Evolutionary conservation across 1,139 yeast species (phyloP).

Genomic region (Blastobotrys petasosporus): DNA sequence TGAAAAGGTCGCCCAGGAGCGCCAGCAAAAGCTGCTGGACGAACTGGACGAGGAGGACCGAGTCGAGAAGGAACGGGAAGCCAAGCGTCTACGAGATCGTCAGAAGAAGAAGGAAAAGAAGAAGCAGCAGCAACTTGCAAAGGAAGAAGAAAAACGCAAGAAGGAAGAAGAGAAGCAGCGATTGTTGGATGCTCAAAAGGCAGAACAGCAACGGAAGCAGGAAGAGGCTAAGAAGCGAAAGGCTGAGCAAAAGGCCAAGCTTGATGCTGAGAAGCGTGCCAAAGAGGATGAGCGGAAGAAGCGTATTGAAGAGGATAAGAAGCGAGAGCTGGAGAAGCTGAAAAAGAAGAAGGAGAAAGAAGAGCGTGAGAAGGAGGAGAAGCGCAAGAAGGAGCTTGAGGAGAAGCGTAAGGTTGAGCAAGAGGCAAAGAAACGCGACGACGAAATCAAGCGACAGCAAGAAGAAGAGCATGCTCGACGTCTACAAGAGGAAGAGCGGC

Average conservation of each 20-base stretch:
- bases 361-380: conserved; percentile 39
- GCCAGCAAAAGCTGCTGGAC: conserved; percentile 63
- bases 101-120: conserved; percentile 79
- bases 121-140: conserved; percentile 58
- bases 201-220: conserved; percentile 45
- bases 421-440: conserved; percentile 30
- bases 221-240: conserved; percentile 52
- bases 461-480: conserved; percentile 21
- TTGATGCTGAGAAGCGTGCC: conserved; percentile 40
- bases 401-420: conserved; percentile 36
- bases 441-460: conserved; percentile 18
- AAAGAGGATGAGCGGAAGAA: conserved; percentile 32
- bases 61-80: conserved; percentile 62
- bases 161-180: conserved; percentile 53
- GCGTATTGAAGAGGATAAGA: conserved; percentile 39
- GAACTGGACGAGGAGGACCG: conserved; percentile 76
- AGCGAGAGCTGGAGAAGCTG: conserved; percentile 41
- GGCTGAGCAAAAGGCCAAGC: conserved; percentile 44
- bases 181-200: conserved; percentile 42
- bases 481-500: conserved; percentile 22
- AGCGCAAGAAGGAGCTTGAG: conserved; percentile 36
- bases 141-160: conserved; percentile 63
- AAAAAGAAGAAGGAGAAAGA: conserved; percentile 39
- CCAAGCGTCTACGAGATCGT: conserved; percentile 63
- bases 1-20: conserved; percentile 66